Percentiles rank a stretch among this genome's conserved stretches.
These are phyloP conservation scores for Brettanomyces bruxellensis DNA, from an alignment of 805 yeast species.

Conservation along the genomic window DNA sequence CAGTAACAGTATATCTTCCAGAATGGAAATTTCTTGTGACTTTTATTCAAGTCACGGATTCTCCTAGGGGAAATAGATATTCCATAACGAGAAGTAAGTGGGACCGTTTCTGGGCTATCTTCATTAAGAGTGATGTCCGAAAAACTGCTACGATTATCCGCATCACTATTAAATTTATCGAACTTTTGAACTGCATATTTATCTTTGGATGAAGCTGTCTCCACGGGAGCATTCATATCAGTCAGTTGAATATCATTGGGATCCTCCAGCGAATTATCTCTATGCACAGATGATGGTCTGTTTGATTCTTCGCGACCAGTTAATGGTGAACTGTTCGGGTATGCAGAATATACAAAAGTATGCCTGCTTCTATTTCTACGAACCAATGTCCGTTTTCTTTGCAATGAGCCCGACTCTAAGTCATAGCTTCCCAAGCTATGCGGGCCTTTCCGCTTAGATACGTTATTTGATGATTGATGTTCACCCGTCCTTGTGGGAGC, in stretches of 20 bases:
- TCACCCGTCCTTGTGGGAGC: background rate
- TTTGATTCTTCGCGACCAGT: too few species aligned
- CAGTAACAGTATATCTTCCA: slow-evolving; percentile 80
- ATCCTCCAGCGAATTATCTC: too few species aligned
- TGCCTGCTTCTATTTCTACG: slow-evolving; percentile 67
- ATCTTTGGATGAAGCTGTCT: too few species aligned
- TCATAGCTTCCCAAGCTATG: slow-evolving; percentile 11
- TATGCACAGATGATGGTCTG: too few species aligned
- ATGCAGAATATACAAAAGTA: too few species aligned
- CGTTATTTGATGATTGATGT: background rate
- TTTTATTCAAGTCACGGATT: slow-evolving; percentile 13
- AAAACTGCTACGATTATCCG: background rate
- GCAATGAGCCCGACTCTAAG: slow-evolving; percentile 26
- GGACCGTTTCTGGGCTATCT: slow-evolving; percentile 32
- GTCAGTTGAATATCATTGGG: too few species aligned
- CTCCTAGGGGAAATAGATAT: slow-evolving; percentile 16
- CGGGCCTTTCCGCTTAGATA: background rate
- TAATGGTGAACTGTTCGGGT: too few species aligned
- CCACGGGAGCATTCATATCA: too few species aligned
- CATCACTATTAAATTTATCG: background rate
- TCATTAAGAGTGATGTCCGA: slow-evolving; percentile 27
- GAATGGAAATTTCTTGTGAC: slow-evolving; percentile 22
- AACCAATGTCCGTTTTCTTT: slow-evolving; percentile 62
- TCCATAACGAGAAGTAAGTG: slow-evolving; percentile 12
- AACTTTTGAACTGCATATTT: too few species aligned